These are phyloP conservation scores for Termitomyces heimii DNA, from an alignment of 768 basidiomycete genomes.

Conservation along the genomic window DNA sequence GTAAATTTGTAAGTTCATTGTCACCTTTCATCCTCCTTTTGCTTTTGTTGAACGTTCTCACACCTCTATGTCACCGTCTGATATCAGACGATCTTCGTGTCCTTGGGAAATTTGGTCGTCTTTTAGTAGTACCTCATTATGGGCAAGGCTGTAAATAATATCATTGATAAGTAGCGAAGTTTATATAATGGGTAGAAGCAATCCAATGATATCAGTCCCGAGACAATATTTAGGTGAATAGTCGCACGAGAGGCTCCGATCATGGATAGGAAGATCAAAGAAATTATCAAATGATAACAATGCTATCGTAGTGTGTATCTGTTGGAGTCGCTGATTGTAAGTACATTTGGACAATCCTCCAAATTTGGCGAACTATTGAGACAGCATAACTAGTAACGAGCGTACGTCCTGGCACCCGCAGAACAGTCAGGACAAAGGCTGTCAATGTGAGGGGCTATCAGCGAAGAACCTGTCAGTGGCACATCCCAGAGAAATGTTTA, in stretches of 20 bases:
- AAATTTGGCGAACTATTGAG: not conserved
- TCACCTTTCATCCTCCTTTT: too few species aligned
- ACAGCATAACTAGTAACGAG: not conserved
- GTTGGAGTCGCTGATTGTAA: not conserved
- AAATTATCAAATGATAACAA: not conserved
- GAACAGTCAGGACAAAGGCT: slow-evolving; percentile 34
- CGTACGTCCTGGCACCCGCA: not conserved
- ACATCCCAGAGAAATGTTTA: not conserved
- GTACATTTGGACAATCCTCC: not conserved
- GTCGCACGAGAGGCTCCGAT: not conserved
- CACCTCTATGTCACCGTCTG: too few species aligned
- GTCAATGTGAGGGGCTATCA: slow-evolving; percentile 37
- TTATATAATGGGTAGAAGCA: not conserved
- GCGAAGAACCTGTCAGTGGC: not conserved
- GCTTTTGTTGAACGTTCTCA: too few species aligned
- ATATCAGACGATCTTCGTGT: not conserved
- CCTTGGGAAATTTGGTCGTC: not conserved
- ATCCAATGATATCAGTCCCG: not conserved
- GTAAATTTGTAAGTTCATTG: too few species aligned
- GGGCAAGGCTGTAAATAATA: not conserved
- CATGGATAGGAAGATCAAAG: not conserved
- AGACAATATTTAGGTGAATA: not conserved
- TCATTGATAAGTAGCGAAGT: not conserved
- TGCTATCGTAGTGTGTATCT: not conserved
- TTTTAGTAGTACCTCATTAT: not conserved